Percentiles rank a stretch among this genome's conserved stretches.
These are phyloP conservation scores for Chytriomyces hyalinus DNA, from an alignment of 192 early-diverging fungal genomes.

Conservation along the genomic window DNA sequence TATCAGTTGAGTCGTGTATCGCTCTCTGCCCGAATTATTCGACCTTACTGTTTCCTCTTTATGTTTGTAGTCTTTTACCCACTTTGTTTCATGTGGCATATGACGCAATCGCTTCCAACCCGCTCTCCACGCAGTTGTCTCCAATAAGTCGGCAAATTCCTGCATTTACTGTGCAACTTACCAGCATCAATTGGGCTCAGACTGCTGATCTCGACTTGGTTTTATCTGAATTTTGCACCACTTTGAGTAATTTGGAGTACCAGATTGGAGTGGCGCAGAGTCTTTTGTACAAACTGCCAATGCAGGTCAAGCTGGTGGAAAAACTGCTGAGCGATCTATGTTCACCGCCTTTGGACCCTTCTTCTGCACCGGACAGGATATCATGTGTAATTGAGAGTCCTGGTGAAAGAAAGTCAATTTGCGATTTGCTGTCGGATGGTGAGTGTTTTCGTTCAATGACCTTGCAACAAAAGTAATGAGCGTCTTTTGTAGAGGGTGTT, in stretches of 20 bases:
- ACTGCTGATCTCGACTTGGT: background rate
- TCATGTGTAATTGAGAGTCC: background rate
- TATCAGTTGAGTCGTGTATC: background rate
- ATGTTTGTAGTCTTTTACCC: constrained; percentile 62
- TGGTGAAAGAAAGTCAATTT: constrained; percentile 60
- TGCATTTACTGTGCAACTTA: constrained; percentile 6
- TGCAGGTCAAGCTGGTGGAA: constrained; percentile 63
- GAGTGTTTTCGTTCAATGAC: background rate
- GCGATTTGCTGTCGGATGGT: constrained; percentile 59
- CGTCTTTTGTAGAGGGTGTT: constrained; percentile 43
- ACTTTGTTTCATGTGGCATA: constrained; percentile 77
- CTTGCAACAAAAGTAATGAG: background rate
- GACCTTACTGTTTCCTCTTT: background rate
- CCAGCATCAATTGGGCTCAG: background rate
- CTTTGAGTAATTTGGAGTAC: constrained; percentile 30
- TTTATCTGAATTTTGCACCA: background rate
- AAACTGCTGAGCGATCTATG: constrained; percentile 52
- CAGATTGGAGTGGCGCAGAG: constrained; percentile 21
- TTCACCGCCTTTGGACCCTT: constrained; percentile 32
- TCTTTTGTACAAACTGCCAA: constrained; percentile 57
- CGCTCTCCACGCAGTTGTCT: constrained; percentile 52
- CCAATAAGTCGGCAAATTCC: constrained; percentile 37
- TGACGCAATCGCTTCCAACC: constrained; percentile 69
- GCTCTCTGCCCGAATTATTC: background rate
- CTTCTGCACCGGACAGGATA: constrained; percentile 41